Evolutionary conservation across 331 rosid genomes (phyloP), one percentile per base, ranked within the genome.

Genomic region (Quercus tomentella): DNA sequence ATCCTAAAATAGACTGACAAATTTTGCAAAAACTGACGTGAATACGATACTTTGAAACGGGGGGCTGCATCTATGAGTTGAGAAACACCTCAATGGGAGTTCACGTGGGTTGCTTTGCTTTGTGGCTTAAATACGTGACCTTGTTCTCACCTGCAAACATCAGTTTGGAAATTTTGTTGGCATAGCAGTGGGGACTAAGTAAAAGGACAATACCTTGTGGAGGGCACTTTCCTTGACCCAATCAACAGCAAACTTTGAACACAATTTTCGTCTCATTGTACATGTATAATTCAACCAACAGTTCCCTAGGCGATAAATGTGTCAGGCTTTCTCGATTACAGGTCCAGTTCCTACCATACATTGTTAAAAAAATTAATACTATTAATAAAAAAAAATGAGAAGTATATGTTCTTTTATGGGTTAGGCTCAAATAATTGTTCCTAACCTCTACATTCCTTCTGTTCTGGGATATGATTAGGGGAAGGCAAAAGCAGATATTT

Each of bases 141-240:
- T 22, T 31, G 70, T 58, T n/a, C 77, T 61, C 62, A 49, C 61
- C 35, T 57, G 49, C 7, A 61, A 69, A 30, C 4, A 5, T 23
- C 11, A 35, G 68, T 28, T 7, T 57, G 28, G 63, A 57, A 57
- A 25, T 57, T n/a, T 21, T 25, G 23, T 57, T n/a, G 4, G 11
- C 28, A 57, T 21, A 0, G 14, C 30, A 3, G 63, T n/a, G 12
- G 75, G 57, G 70, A 62, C 75, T 35, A 8, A 2, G 43, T 7
- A 37, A 70, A 55, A 2, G 41, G 84, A 79, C 84, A 63, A 63
- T 76, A 41, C 76, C 87, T 62, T 79, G 84, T 76, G 78, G 72
- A 79, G 81, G 76, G 67, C 78, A 56, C 78, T 70, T 57, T 75
- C 35, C 76, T 11, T 49, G 80, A 74, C 70, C 33, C 71, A 22